Percentiles rank a stretch among this genome's conserved stretches.
Evolutionary conservation across 768 basidiomycete genomes (phyloP).

Genomic region (Lactarius tabidus): DNA sequence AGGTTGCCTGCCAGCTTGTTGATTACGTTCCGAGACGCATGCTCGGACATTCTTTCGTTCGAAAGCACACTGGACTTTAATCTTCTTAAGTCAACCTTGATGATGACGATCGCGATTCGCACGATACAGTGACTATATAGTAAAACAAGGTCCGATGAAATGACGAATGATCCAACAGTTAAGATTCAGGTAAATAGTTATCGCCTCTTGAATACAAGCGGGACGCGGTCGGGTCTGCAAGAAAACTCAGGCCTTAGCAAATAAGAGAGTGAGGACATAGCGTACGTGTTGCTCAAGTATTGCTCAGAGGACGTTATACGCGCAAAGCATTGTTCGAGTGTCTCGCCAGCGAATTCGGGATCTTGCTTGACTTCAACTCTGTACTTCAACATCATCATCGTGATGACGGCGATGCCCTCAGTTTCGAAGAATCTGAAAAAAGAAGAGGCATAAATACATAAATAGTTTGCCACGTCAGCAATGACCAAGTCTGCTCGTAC

Average conservation of each 20-base stretch:
- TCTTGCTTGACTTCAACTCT: conserved; percentile 49
- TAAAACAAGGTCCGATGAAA: too few relatives aligned
- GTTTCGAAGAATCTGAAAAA: conserved; percentile 45
- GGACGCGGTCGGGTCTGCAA: conserved; percentile 22
- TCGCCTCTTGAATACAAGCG: conserved; percentile 26
- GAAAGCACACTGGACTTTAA: too few relatives aligned
- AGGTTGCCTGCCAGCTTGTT: too few relatives aligned
- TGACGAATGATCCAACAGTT: background rate
- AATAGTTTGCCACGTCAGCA: background rate
- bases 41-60: too few relatives aligned
- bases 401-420: conserved; percentile 44
- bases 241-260: too few relatives aligned
- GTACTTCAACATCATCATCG: conserved; percentile 43
- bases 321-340: conserved; percentile 41
- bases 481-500: conserved; percentile 3
- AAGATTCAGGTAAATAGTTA: background rate
- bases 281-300: conserved; percentile 12
- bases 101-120: too few relatives aligned
- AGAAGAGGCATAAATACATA: background rate
- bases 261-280: background rate
- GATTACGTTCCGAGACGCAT: background rate
- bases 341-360: conserved; percentile 41
- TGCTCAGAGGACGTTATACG: conserved; percentile 4
- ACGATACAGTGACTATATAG: too few relatives aligned
- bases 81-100: too few relatives aligned